Evolutionary conservation across 495 filamentous ascomycete species (phyloP).

Genomic region (Aspergillus baeticus): DNA sequence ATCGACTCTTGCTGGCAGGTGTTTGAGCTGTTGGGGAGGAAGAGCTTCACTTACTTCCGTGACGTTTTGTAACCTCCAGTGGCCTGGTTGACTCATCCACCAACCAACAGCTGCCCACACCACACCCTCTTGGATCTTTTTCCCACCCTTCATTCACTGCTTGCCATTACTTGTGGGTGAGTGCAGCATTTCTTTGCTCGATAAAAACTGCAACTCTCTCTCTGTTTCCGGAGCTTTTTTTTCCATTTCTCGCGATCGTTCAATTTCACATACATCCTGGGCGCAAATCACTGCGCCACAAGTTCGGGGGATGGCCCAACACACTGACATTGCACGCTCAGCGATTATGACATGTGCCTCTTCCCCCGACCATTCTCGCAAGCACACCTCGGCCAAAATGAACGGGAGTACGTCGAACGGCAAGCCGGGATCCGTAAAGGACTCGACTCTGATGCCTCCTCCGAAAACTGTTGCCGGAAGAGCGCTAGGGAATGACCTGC

Average conservation of each 20-base stretch:
- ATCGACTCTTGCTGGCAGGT: conserved; percentile 9
- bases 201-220: neutral
- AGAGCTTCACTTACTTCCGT: neutral
- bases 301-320: conserved; percentile 24
- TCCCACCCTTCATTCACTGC: neutral
- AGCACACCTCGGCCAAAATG: conserved; percentile 6
- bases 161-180: neutral
- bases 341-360: conserved; percentile 54
- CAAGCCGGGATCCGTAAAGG: conserved; percentile 31
- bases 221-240: neutral
- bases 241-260: conserved; percentile 5
- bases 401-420: conserved; percentile 27
- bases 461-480: conserved; percentile 45
- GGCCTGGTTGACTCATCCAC: conserved; percentile 31
- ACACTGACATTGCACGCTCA: conserved; percentile 53
- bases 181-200: neutral
- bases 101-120: conserved; percentile 6
- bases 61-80: conserved; percentile 20
- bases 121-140: conserved; percentile 1
- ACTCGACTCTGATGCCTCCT: conserved; percentile 37
- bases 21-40: conserved; percentile 10
- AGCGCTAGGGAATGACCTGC: conserved; percentile 49
- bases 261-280: conserved; percentile 10
- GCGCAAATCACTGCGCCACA: conserved; percentile 22
- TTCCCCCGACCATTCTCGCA: conserved; percentile 28